These are phyloP conservation scores for Ogataea paraovalis DNA, from an alignment of 805 yeast species.

Conservation along the genomic window DNA sequence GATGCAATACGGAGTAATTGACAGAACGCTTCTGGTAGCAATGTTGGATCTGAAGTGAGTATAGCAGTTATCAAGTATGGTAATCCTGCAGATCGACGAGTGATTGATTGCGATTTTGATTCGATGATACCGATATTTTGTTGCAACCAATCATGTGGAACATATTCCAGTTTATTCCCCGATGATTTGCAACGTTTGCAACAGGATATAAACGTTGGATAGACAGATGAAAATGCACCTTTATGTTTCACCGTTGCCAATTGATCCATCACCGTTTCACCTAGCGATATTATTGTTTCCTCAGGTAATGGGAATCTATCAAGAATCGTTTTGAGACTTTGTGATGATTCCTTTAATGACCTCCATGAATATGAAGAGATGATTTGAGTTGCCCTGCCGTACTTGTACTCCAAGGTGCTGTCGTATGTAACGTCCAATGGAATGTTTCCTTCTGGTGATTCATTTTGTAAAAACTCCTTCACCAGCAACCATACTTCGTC, in stretches of 20 bases:
- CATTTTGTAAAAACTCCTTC: slow-evolving; percentile 53
- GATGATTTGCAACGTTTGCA: slow-evolving; percentile 50
- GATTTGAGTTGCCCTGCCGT: slow-evolving; percentile 39
- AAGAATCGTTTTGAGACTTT: slow-evolving; percentile 46
- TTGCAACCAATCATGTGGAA: slow-evolving; percentile 56
- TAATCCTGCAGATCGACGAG: slow-evolving; percentile 89
- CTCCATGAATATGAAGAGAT: slow-evolving; percentile 76
- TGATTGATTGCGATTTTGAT: slow-evolving; percentile 61
- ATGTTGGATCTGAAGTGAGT: slow-evolving; percentile 46
- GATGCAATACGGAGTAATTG: slow-evolving; percentile 52
- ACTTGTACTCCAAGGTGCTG: slow-evolving; percentile 29
- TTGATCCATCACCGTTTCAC: slow-evolving; percentile 60
- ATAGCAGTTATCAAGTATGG: slow-evolving; percentile 78
- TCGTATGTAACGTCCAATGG: slow-evolving; percentile 42
- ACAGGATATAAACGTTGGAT: slow-evolving; percentile 70
- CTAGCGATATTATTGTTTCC: slow-evolving; percentile 33
- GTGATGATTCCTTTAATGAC: slow-evolving; percentile 71
- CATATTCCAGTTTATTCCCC: slow-evolving; percentile 28
- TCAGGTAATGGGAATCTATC: slow-evolving; percentile 29
- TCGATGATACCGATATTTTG: slow-evolving; percentile 42
- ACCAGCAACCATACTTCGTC: slow-evolving; percentile 39
- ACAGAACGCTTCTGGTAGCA: slow-evolving; percentile 49
- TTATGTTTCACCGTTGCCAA: slow-evolving; percentile 75
- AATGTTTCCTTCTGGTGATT: slow-evolving; percentile 66
- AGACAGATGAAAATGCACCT: slow-evolving; percentile 88